Evolutionary conservation across 2,329 filamentous ascomycete genomes (phyloP).

Genomic region (Penicillium sp.): DNA sequence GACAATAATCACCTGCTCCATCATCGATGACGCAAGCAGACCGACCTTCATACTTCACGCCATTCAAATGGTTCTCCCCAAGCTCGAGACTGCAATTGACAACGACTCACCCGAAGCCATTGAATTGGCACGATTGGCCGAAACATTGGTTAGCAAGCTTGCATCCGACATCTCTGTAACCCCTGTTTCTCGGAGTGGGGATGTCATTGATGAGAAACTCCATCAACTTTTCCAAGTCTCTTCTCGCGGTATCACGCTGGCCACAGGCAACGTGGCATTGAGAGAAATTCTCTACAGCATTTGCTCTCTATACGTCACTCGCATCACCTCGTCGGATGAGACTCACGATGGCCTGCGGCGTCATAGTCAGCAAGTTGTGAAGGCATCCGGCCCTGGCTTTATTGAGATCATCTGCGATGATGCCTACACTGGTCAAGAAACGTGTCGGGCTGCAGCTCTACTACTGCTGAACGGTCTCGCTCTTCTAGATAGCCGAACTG

Average conservation of each 20-base stretch:
- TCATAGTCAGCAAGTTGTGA: slow-evolving; percentile 64
- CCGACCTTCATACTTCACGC: slow-evolving; percentile 78
- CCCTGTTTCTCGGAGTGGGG: slow-evolving; percentile 51
- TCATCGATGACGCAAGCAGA: slow-evolving; percentile 67
- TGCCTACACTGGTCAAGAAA: slow-evolving; percentile 75
- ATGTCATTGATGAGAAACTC: slow-evolving; percentile 80
- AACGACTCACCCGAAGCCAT: slow-evolving; percentile 66
- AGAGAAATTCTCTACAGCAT: slow-evolving; percentile 88
- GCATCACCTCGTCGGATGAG: slow-evolving; percentile 53
- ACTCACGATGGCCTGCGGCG: slow-evolving; percentile 45
- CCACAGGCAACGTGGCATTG: slow-evolving; percentile 64
- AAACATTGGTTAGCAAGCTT: slow-evolving; percentile 52
- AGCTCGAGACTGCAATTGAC: slow-evolving; percentile 71
- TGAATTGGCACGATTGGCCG: slow-evolving; percentile 73
- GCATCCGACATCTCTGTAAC: slow-evolving; percentile 34
- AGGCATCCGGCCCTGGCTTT: slow-evolving; percentile 73
- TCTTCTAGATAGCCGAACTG: slow-evolving; percentile 65
- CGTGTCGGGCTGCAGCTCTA: slow-evolving; percentile 78
- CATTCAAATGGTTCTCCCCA: slow-evolving; percentile 81
- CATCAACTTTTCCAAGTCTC: slow-evolving; percentile 88
- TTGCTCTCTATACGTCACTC: slow-evolving; percentile 76
- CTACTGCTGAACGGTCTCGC: slow-evolving; percentile 77
- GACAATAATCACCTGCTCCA: slow-evolving; percentile 75
- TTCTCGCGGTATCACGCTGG: slow-evolving; percentile 70
- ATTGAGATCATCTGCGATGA: slow-evolving; percentile 89